phyloP scores from a whole-genome alignment of 257 asterid species.

The Datura wrightii region DNA sequence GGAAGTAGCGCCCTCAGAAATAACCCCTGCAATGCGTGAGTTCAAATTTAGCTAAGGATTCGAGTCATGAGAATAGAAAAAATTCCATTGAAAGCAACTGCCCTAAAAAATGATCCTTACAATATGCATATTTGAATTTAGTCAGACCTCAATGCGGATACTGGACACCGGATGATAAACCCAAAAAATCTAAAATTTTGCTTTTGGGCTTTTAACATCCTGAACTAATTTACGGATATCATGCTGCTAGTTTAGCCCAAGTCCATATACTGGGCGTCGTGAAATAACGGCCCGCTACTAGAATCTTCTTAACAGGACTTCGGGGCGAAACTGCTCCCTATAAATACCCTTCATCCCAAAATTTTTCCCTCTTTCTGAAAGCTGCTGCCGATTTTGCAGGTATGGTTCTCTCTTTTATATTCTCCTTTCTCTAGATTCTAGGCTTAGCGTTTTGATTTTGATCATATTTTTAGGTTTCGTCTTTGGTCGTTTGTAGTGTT shows the following conservation, averaged over 20 bases:
- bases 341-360: neutral
- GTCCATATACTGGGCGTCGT: neutral
- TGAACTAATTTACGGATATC: neutral
- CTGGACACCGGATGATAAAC: too few species aligned
- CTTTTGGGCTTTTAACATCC: neutral
- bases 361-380: neutral
- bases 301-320: neutral
- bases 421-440: neutral
- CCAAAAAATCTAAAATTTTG: too few species aligned
- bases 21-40: too few species aligned
- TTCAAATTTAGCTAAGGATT: too few species aligned
- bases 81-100: too few species aligned
- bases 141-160: too few species aligned
- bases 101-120: too few species aligned
- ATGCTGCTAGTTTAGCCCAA: neutral
- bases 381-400: neutral
- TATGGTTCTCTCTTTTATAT: neutral
- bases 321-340: neutral
- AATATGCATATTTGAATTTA: too few species aligned
- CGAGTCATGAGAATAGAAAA: too few species aligned
- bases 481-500: neutral
- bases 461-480: neutral
- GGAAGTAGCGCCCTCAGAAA: too few species aligned
- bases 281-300: neutral
- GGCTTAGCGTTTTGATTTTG: neutral